These are phyloP conservation scores for Carex arenaria DNA, from an alignment of 202 grass and related monocot species.

Conservation along the genomic window DNA sequence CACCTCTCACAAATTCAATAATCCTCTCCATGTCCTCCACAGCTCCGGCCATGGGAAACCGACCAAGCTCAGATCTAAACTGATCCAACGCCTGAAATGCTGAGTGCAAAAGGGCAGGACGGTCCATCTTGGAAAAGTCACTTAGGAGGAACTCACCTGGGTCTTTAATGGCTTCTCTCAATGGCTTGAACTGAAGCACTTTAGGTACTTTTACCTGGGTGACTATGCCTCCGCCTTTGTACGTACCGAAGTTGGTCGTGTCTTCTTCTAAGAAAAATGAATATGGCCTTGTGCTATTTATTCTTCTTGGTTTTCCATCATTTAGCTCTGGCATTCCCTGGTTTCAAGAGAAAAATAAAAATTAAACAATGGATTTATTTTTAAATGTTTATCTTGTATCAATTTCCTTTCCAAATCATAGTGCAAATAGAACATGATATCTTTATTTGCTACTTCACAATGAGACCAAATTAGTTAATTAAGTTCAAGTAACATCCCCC, in stretches of 20 bases:
- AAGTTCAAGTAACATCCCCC: neutral
- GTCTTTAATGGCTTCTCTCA: conserved; percentile 71
- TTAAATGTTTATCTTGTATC: neutral
- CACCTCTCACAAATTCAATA: conserved; percentile 44
- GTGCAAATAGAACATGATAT: neutral
- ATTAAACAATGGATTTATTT: neutral
- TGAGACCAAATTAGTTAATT: neutral
- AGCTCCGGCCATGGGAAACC: conserved; percentile 67
- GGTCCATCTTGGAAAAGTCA: conserved; percentile 89
- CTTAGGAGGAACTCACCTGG: conserved; percentile 92
- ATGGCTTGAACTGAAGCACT: conserved; percentile 61
- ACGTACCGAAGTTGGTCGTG: conserved; percentile 63
- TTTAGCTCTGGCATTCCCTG: conserved; percentile 78
- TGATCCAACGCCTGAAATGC: conserved; percentile 88
- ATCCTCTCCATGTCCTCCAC: conserved; percentile 59
- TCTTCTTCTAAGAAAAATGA: conserved; percentile 91
- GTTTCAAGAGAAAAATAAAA: neutral
- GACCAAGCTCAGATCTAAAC: conserved; percentile 53
- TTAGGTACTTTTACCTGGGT: conserved; percentile 85
- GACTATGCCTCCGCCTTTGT: conserved; percentile 70
- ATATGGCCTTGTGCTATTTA: conserved; percentile 75
- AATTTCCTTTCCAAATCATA: neutral
- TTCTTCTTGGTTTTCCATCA: conserved; percentile 82
- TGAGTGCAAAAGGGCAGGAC: conserved; percentile 66
- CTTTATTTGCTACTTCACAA: neutral